phyloP scores from a whole-genome alignment of 1,139 yeast genomes.

The Yamadazyma triangularis region DNA sequence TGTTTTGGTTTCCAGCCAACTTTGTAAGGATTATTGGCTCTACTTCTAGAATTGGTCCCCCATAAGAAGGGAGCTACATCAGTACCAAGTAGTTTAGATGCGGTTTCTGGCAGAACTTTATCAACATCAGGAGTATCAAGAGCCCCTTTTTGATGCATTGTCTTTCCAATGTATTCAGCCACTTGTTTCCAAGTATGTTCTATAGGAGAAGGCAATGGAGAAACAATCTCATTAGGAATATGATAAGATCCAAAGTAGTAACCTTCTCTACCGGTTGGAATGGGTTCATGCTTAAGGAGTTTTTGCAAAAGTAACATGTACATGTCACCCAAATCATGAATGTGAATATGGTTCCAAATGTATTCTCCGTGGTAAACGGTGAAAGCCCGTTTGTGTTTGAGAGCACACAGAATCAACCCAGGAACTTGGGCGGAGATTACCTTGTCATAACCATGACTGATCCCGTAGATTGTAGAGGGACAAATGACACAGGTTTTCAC shows the following conservation, averaged over 20 bases:
- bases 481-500: constrained; percentile 19
- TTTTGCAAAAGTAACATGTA: constrained; percentile 22
- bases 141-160: constrained; percentile 12
- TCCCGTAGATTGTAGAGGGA: constrained; percentile 23
- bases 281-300: constrained; percentile 14
- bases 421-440: constrained; percentile 32
- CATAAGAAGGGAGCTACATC: constrained; percentile 21
- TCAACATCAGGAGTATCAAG: constrained; percentile 15
- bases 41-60: constrained; percentile 28
- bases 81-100: constrained; percentile 11
- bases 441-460: constrained; percentile 29
- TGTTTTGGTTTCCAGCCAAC: constrained; percentile 23
- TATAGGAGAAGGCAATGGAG: constrained; percentile 14
- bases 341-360: constrained; percentile 35
- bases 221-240: constrained; percentile 11
- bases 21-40: constrained; percentile 21
- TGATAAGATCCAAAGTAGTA: constrained; percentile 31
- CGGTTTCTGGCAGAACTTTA: constrained; percentile 13
- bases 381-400: constrained; percentile 22
- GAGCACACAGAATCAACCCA: constrained; percentile 15
- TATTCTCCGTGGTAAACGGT: constrained; percentile 28
- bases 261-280: constrained; percentile 30
- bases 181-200: constrained; percentile 32
- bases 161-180: constrained; percentile 18
- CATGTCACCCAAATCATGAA: constrained; percentile 31